phyloP scores from a whole-genome alignment of 345 rosid species.

The Rhizophora mangle region DNA sequence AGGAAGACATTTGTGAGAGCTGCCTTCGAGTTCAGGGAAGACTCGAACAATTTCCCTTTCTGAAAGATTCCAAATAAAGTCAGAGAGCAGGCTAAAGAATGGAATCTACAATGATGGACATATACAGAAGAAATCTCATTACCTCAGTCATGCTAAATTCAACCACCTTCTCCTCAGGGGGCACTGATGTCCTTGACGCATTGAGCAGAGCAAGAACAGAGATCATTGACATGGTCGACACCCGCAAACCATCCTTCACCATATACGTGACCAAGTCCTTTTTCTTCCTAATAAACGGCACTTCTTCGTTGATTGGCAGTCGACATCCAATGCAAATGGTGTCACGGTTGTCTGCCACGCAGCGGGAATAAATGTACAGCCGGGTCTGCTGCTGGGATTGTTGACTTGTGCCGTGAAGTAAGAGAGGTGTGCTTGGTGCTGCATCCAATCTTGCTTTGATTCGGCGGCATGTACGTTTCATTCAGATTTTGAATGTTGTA shows the following conservation, averaged over 20 bases:
- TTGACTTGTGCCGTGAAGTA: background rate
- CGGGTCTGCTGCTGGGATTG: background rate
- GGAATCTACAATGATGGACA: too few species aligned
- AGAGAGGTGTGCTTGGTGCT: background rate
- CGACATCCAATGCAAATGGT: background rate
- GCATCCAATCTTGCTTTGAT: slow-evolving; percentile 10
- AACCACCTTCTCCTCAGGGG: slow-evolving; percentile 7
- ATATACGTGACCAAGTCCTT: slow-evolving; percentile 2
- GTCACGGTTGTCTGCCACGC: background rate
- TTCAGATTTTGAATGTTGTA: slow-evolving; percentile 15
- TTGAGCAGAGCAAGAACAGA: slow-evolving; percentile 10
- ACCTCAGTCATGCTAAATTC: slow-evolving; percentile 22
- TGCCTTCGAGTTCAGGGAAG: background rate
- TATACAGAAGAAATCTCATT: background rate
- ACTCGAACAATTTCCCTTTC: background rate
- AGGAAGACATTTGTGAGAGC: background rate
- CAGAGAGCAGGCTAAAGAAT: too few species aligned
- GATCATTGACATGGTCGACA: slow-evolving; percentile 19
- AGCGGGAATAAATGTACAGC: background rate
- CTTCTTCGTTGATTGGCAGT: background rate
- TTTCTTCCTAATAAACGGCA: background rate
- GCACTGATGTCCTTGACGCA: slow-evolving; percentile 15
- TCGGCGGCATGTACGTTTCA: slow-evolving; percentile 10
- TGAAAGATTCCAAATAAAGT: background rate
- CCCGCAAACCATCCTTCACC: slow-evolving; percentile 14